phyloP scores from a whole-genome alignment of 345 rosid genomes.

The Boechera retrofracta region DNA sequence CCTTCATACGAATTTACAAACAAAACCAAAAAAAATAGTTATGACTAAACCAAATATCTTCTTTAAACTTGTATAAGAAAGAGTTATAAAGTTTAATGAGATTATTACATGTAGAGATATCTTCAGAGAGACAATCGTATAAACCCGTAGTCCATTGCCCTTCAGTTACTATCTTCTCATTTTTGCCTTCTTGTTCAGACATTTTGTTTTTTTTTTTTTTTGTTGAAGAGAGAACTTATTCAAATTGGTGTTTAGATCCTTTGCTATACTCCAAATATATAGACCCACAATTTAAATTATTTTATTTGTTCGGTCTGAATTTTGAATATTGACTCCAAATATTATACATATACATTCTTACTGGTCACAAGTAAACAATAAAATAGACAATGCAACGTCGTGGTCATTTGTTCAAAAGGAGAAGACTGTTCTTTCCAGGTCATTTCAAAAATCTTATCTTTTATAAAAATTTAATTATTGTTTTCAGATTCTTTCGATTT shows the following conservation, averaged over 20 bases:
- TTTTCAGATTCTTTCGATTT: not conserved
- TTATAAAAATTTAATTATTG: not conserved
- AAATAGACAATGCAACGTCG: constrained; percentile 20
- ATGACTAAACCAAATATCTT: not conserved
- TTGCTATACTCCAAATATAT: constrained; percentile 10
- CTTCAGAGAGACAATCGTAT: constrained; percentile 58
- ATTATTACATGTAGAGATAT: constrained; percentile 55
- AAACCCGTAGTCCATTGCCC: constrained; percentile 67
- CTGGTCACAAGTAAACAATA: constrained; percentile 17
- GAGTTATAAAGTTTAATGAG: not conserved
- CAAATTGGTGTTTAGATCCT: not conserved
- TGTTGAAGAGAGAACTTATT: constrained; percentile 1
- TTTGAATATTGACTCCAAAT: constrained; percentile 32
- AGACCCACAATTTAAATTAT: not conserved
- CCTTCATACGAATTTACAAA: constrained; percentile 42
- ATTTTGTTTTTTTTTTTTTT: not conserved
- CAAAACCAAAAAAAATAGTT: not conserved
- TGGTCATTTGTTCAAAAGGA: constrained; percentile 36
- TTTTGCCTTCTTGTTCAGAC: constrained; percentile 24
- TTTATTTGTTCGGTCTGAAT: constrained; percentile 23
- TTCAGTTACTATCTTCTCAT: constrained; percentile 28
- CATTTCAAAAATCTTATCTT: constrained; percentile 14
- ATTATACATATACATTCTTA: constrained; percentile 15
- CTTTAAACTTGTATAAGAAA: not conserved
- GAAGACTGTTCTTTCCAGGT: constrained; percentile 33